Percentiles rank a stretch among this genome's conserved stretches.
Evolutionary conservation across 371 early-diverging fungal species (phyloP).

Genomic region (Lichtheimia corymbifera): DNA sequence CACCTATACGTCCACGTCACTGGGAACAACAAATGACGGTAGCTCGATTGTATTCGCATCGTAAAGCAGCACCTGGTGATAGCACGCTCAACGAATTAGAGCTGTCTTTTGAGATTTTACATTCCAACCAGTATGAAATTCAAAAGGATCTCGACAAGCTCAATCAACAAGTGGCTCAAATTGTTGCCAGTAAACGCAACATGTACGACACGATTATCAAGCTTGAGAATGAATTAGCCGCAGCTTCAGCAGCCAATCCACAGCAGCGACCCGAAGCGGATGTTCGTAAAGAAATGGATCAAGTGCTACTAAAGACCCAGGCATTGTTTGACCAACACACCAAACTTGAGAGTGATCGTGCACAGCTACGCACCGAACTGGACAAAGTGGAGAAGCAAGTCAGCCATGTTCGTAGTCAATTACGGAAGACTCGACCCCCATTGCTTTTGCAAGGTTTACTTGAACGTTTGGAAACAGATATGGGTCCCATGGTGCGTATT

Average conservation of each 20-base stretch:
- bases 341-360: constrained; percentile 27
- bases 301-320: constrained; percentile 33
- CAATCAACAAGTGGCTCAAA: constrained; percentile 36
- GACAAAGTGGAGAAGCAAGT: constrained; percentile 32
- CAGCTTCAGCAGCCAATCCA: neutral
- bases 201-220: constrained; percentile 53
- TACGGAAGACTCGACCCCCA: constrained; percentile 54
- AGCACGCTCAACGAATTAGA: constrained; percentile 55
- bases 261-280: constrained; percentile 8
- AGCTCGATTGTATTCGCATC: constrained; percentile 13
- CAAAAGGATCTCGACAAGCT: constrained; percentile 55
- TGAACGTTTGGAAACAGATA: constrained; percentile 53
- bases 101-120: constrained; percentile 56
- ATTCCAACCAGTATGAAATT: constrained; percentile 59
- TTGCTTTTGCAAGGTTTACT: constrained; percentile 53
- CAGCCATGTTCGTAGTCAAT: constrained; percentile 32
- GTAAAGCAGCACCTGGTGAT: neutral
- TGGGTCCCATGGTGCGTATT: constrained; percentile 24
- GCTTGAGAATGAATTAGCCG: constrained; percentile 39
- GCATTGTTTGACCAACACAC: constrained; percentile 37
- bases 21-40: constrained; percentile 21
- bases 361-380: constrained; percentile 39
- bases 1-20: constrained; percentile 6
- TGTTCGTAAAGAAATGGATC: constrained; percentile 29
- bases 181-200: constrained; percentile 45